Percentiles rank a stretch among this genome's conserved stretches.
phyloP scores from a whole-genome alignment of 805 yeast species.

The Yarrowia keelungensis region DNA sequence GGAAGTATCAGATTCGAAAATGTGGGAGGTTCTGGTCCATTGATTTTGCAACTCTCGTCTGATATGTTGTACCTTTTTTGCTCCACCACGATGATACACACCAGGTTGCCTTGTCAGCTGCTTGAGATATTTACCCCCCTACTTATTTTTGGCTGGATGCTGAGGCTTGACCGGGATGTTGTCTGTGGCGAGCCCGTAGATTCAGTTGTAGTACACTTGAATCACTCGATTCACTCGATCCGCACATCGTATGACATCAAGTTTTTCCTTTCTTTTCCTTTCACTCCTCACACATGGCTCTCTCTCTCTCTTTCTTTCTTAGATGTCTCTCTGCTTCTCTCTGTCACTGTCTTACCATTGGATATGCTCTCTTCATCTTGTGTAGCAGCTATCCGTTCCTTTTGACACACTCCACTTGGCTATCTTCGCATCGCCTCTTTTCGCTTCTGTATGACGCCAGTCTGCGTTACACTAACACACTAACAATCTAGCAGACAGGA shows the following conservation, averaged over 20 bases:
- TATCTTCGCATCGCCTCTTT: not conserved
- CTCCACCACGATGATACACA: not conserved
- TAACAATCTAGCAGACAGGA: not conserved
- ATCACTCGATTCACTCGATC: not conserved
- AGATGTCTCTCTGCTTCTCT: not conserved
- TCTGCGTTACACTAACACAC: slow-evolving; percentile 20
- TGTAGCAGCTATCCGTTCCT: not conserved
- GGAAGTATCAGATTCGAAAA: not conserved
- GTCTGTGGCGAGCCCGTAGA: slow-evolving; percentile 28
- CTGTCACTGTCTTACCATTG: not conserved
- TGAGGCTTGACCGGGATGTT: slow-evolving; percentile 10
- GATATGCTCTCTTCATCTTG: not conserved
- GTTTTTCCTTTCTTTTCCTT: slow-evolving; percentile 18
- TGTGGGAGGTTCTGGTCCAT: slow-evolving; percentile 19
- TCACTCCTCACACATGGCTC: not conserved
- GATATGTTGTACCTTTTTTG: slow-evolving; percentile 10
- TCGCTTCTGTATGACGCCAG: slow-evolving; percentile 6
- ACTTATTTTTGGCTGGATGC: not conserved
- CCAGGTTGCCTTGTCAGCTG: not conserved
- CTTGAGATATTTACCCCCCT: not conserved
- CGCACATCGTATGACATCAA: not conserved
- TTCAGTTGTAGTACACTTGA: slow-evolving; percentile 13
- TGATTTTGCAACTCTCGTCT: slow-evolving; percentile 22
- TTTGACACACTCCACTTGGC: not conserved
- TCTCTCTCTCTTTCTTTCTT: too few species aligned